Conservation (phyloP, 164 flowering plant genomes). For the Aristolochia californica region DNA sequence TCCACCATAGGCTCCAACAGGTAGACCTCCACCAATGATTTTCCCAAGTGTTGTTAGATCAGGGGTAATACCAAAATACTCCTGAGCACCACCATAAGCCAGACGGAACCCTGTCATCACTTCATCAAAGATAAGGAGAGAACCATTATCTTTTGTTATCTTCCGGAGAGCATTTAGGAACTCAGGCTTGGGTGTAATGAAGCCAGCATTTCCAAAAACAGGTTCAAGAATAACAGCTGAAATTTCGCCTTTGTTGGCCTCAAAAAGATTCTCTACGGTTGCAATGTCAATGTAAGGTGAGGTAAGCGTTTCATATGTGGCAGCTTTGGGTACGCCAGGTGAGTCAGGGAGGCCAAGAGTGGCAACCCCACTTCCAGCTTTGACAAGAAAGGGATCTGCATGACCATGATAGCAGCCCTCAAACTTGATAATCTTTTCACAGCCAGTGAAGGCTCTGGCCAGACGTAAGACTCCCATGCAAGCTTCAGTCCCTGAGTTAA, state of each 20-base stretch:
- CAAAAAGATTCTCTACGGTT: constrained; percentile 53
- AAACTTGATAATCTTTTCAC: constrained; percentile 61
- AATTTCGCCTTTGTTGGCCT: constrained; percentile 62
- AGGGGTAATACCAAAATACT: constrained; percentile 76
- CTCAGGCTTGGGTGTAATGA: constrained; percentile 60
- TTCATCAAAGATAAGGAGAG: constrained; percentile 85
- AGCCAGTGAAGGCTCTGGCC: constrained; percentile 78
- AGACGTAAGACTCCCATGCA: constrained; percentile 91
- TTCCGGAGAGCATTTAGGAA: constrained; percentile 47
- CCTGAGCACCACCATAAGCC: constrained; percentile 93
- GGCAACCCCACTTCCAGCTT: constrained; percentile 97
- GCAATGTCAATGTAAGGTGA: constrained; percentile 70
- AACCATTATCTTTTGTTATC: constrained; percentile 55
- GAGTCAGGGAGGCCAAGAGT: constrained; percentile 95
- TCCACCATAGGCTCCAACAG: constrained; percentile 97
- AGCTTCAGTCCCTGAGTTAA: constrained; percentile 97
- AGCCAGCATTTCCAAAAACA: constrained; percentile 90
- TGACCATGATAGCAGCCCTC: constrained; percentile 99
- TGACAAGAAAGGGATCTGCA: constrained; percentile 92
- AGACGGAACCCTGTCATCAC: constrained; percentile 95
- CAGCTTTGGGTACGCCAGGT: constrained; percentile 85
- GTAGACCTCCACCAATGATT: constrained; percentile 92
- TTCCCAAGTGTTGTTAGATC: constrained; percentile 89
- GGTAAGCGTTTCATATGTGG: constrained; percentile 66
- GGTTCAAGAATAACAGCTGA: constrained; percentile 88